Base-by-base conservation (phyloP, 306 rosid genomes). In the Vigna nakashimae region DNA sequence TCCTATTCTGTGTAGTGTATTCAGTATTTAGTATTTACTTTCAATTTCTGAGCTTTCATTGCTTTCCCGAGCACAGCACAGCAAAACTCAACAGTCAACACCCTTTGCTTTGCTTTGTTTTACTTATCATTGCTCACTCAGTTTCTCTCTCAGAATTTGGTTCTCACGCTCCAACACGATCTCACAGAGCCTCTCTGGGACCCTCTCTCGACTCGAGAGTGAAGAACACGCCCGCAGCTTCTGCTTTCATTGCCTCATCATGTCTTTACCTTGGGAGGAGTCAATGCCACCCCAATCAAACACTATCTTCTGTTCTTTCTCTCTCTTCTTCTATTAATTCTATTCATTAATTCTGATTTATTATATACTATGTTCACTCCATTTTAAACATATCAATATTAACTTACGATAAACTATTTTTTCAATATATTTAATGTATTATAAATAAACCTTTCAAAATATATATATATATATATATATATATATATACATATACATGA, bases 151-250 rank as follows among this genome's bases (percentile, higher is more conserved):
- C 1, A 0, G 67, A 45, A 57, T 18, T 52, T 83, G 75, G 5
- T 7, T 0, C 28, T 62, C 75, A 85, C 93, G 86, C 84, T 59
- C 88, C 85, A 75, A 66, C 65, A 11, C 0, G 1, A 24, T 11
- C 63, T 57, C 63, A 1, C n/a, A 22, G 11, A 48, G 26, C 0
- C 69, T 69, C 34, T n/a, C 0, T 13, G 10, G 79, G 51, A 5
- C 26, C 73, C 64, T 26, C 13, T 1, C 0, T 10, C 28, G 2
- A 12, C 26, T 42, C 72, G 72, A 56, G 51, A 14, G 11, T 59
- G 40, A 59, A 59, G 5, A 14, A 1, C 65, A 59, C 65, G 65
- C n/a, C 0, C 65, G 2, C 3, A 1, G 16, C 0, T 55, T 55
- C 20, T 11, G 16, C 11, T 3, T 58, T 59, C 0, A 59, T 59